Evolutionary conservation across 768 basidiomycete species (phyloP).

Genomic region (Calocera viscosa): DNA sequence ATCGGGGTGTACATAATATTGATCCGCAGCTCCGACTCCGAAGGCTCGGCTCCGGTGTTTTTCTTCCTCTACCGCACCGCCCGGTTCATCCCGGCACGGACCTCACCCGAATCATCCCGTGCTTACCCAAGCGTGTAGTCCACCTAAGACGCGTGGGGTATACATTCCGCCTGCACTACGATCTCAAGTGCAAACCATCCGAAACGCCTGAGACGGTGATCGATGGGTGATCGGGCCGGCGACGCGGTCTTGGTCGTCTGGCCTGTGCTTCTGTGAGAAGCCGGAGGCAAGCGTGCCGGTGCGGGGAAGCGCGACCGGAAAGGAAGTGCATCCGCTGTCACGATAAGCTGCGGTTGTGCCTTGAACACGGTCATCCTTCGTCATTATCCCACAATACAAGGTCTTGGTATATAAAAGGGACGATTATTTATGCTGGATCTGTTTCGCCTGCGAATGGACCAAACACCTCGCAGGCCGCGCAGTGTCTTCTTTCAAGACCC

Average conservation of each 20-base stretch:
- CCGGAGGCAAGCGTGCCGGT: background rate
- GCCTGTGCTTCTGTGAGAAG: background rate
- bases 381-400: background rate
- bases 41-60: background rate
- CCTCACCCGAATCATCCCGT: background rate
- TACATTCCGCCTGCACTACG: background rate
- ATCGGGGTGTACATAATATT: background rate
- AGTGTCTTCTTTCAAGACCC: too few relatives aligned
- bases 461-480: background rate
- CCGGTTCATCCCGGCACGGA: background rate
- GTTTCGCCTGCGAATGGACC: background rate
- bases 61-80: background rate
- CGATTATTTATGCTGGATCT: background rate
- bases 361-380: background rate
- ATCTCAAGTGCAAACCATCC: too few relatives aligned
- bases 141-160: background rate
- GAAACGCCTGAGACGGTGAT: too few relatives aligned
- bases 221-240: background rate
- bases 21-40: background rate
- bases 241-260: background rate
- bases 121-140: background rate
- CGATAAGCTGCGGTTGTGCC: slow-evolving; percentile 4
- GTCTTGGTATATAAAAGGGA: background rate
- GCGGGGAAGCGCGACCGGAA: background rate
- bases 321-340: slow-evolving; percentile 1